A percentile compares a stretch with the other conserved stretches of the same genome.
Conservation (phyloP, 225 moss, liverwort and hornwort genomes). For the Rhytidiadelphus loreus region DNA sequence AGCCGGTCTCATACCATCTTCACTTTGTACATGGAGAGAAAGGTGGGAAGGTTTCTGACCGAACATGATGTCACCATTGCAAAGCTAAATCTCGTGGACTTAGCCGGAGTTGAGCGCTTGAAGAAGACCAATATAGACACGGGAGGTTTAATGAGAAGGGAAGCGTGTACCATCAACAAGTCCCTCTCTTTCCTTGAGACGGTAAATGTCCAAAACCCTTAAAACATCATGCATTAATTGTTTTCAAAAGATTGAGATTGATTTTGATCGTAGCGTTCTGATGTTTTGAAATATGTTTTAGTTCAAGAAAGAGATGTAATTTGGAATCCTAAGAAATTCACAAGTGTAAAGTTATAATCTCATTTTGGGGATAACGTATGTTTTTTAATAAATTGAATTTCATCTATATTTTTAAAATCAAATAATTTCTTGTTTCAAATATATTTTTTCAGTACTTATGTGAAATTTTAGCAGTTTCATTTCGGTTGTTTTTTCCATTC, state of each 20-base stretch:
- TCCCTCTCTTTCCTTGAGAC: constrained; percentile 76
- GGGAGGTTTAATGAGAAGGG: constrained; percentile 39
- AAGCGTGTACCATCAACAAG: constrained; percentile 81
- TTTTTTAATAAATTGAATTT: background rate
- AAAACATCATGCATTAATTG: background rate
- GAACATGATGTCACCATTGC: constrained; percentile 41
- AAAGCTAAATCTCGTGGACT: constrained; percentile 81
- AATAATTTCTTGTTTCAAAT: background rate
- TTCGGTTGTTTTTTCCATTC: background rate
- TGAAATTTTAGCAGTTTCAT: background rate
- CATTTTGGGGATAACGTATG: background rate
- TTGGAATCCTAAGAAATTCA: background rate
- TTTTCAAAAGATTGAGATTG: background rate
- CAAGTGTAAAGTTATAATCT: background rate
- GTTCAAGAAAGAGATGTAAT: no score
- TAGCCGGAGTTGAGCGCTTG: constrained; percentile 69
- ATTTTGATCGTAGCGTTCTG: rapidly evolving
- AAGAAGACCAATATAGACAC: constrained; percentile 47
- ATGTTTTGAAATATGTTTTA: no score
- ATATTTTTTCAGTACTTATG: background rate
- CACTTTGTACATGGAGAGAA: constrained; percentile 64
- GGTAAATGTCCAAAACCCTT: background rate
- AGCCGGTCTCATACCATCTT: constrained; percentile 86
- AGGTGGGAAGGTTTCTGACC: constrained; percentile 39
- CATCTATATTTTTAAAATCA: no score